phyloP scores from a whole-genome alignment of 352 stramenopile genomes.

The Thalassiosira hispida region DNA sequence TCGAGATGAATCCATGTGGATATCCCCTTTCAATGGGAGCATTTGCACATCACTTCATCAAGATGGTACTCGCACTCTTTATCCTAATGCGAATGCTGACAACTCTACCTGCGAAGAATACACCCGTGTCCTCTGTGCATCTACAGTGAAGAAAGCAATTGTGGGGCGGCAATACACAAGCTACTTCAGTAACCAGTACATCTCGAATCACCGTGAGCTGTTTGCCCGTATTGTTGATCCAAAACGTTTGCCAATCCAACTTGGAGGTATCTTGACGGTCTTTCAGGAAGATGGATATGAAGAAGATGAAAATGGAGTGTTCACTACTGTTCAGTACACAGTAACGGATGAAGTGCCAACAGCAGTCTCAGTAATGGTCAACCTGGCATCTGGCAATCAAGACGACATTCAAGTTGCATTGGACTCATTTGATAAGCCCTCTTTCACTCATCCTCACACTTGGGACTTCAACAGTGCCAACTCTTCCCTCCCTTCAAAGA shows the following conservation, averaged over 20 bases:
- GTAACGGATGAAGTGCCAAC: slow-evolving; percentile 7
- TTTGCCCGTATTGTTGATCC: slow-evolving; percentile 7
- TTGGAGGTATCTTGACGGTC: slow-evolving; percentile 12
- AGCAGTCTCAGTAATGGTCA: slow-evolving; percentile 3
- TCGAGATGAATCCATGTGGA: neutral
- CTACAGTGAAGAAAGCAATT: slow-evolving; percentile 18
- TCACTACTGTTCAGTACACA: neutral
- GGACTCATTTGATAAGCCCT: slow-evolving; percentile 13
- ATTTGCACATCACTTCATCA: neutral
- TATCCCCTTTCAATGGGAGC: neutral
- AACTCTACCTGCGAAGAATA: slow-evolving; percentile 7
- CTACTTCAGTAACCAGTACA: slow-evolving; percentile 13
- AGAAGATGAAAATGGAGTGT: neutral
- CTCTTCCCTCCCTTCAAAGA: slow-evolving; percentile 15
- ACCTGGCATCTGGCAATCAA: slow-evolving; percentile 4
- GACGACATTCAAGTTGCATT: slow-evolving; percentile 15
- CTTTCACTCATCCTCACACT: neutral
- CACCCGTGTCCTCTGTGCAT: slow-evolving; percentile 18
- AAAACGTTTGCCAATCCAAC: slow-evolving; percentile 8
- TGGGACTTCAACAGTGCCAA: slow-evolving; percentile 3
- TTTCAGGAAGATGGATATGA: slow-evolving; percentile 2
- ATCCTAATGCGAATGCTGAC: neutral
- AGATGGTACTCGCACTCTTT: neutral
- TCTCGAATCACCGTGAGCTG: slow-evolving; percentile 9
- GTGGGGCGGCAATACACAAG: slow-evolving; percentile 6